Conservation (phyloP, 257 asterid genomes). For the Solanum appendiculatum region DNA sequence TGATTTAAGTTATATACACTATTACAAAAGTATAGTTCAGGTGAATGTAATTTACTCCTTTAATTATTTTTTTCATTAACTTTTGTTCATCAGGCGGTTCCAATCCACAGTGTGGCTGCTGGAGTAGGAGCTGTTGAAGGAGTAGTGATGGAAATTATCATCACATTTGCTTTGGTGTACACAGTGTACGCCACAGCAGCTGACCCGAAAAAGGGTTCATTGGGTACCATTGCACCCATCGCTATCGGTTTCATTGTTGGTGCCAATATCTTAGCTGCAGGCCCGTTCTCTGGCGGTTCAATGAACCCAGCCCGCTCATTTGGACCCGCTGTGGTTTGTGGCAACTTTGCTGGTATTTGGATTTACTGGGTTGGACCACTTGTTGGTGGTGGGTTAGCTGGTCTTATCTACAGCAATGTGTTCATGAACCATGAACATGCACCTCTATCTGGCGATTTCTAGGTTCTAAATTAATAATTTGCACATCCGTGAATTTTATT, state of each 20-base stretch:
- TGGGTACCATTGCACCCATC: conserved; percentile 47
- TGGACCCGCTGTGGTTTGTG: conserved; percentile 40
- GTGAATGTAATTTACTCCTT: not conserved
- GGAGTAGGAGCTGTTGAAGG: conserved; percentile 41
- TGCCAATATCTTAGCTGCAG: conserved; percentile 49
- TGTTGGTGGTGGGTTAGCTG: conserved; percentile 43
- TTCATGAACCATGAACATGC: conserved; percentile 24
- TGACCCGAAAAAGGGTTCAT: conserved; percentile 49
- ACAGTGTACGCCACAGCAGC: conserved; percentile 55
- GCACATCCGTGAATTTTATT: too few species aligned
- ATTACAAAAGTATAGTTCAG: too few species aligned
- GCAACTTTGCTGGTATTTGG: conserved; percentile 30
- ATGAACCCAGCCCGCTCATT: conserved; percentile 54
- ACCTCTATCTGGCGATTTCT: conserved; percentile 18
- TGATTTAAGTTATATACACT: not conserved
- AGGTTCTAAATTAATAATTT: not conserved
- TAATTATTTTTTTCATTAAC: not conserved
- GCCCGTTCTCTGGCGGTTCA: conserved; percentile 53
- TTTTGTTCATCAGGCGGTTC: conserved; percentile 21
- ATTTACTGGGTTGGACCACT: conserved; percentile 48
- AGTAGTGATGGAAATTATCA: conserved; percentile 37
- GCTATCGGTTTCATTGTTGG: conserved; percentile 56
- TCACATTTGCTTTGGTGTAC: conserved; percentile 49
- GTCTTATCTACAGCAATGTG: conserved; percentile 24
- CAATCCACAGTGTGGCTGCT: conserved; percentile 32